phyloP scores from a whole-genome alignment of 1,139 yeast species.

The Suhomyces maxii region DNA sequence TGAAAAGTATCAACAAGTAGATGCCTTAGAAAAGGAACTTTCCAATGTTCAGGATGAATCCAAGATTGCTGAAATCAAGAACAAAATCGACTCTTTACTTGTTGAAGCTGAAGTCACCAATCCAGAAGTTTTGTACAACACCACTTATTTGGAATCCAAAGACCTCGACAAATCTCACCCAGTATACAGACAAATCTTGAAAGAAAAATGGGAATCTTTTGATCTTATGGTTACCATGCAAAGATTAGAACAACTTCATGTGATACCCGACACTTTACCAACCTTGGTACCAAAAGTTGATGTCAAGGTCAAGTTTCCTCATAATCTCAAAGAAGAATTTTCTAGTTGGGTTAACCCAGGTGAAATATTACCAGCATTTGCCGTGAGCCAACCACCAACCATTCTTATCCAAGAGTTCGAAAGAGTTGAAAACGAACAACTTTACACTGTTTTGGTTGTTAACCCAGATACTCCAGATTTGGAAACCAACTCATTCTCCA shows the following conservation, averaged over 20 bases:
- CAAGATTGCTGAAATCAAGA: slow-evolving; percentile 8
- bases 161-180: slow-evolving; percentile 70
- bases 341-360: slow-evolving; percentile 79
- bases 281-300: slow-evolving; percentile 83
- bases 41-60: slow-evolving; percentile 5
- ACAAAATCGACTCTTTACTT: slow-evolving; percentile 23
- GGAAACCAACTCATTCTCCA: slow-evolving; percentile 62
- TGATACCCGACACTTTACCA: slow-evolving; percentile 92
- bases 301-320: slow-evolving; percentile 73
- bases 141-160: slow-evolving; percentile 42
- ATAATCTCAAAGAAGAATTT: slow-evolving; percentile 53
- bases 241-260: slow-evolving; percentile 79
- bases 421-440: slow-evolving; percentile 35
- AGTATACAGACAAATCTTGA: slow-evolving; percentile 69
- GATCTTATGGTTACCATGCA: slow-evolving; percentile 78
- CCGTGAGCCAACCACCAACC: slow-evolving; percentile 72
- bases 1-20: slow-evolving; percentile 19
- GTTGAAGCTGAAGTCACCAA: slow-evolving; percentile 61
- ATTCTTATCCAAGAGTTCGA: slow-evolving; percentile 76
- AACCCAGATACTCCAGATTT: slow-evolving; percentile 93
- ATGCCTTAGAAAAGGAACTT: slow-evolving; percentile 12
- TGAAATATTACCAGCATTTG: slow-evolving; percentile 65
- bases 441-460: slow-evolving; percentile 76
- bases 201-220: slow-evolving; percentile 69
- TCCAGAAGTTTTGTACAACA: slow-evolving; percentile 81